These are phyloP conservation scores for Colletotrichum tanaceti DNA, from an alignment of 2,329 filamentous ascomycete genomes.

Conservation along the genomic window DNA sequence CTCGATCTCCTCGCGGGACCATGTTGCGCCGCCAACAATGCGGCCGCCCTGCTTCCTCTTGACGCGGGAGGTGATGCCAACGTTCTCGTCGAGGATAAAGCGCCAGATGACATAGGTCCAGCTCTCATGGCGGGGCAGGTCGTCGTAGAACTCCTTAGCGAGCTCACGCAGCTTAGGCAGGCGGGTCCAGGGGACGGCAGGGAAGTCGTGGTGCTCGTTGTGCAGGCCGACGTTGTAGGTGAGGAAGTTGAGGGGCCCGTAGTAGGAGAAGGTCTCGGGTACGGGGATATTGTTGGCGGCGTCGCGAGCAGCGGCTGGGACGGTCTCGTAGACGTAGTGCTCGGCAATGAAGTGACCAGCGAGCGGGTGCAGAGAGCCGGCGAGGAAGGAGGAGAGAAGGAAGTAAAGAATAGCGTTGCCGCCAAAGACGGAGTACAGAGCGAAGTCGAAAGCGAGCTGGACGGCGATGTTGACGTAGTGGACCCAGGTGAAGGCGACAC, in stretches of 20 bases:
- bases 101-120: conserved; percentile 96
- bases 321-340: conserved; percentile 85
- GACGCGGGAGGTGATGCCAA: conserved; percentile 91
- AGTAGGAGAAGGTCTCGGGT: conserved; percentile 97
- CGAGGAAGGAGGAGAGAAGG: conserved; percentile 89
- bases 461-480: conserved; percentile 84
- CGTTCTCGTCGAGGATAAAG: conserved; percentile 90
- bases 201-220: conserved; percentile 99
- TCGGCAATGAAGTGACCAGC: conserved; percentile 99
- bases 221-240: conserved; percentile 98
- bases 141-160: conserved; percentile 91
- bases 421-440: conserved; percentile 71
- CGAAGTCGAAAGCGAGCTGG: conserved; percentile 82
- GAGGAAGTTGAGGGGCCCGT: conserved; percentile 88
- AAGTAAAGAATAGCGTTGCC: conserved; percentile 81
- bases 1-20: conserved; percentile 78
- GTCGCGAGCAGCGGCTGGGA: conserved; percentile 64
- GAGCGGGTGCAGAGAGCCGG: conserved; percentile 91
- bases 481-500: conserved; percentile 85
- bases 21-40: conserved; percentile 63
- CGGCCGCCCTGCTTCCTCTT: conserved; percentile 86
- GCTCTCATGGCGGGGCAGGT: conserved; percentile 86
- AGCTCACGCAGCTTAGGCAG: conserved; percentile 81
- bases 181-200: conserved; percentile 93
- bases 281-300: conserved; percentile 73